Base-by-base conservation (phyloP, 78 protist species). In the slime mould (Dictyostelium discoideum) region DNA sequence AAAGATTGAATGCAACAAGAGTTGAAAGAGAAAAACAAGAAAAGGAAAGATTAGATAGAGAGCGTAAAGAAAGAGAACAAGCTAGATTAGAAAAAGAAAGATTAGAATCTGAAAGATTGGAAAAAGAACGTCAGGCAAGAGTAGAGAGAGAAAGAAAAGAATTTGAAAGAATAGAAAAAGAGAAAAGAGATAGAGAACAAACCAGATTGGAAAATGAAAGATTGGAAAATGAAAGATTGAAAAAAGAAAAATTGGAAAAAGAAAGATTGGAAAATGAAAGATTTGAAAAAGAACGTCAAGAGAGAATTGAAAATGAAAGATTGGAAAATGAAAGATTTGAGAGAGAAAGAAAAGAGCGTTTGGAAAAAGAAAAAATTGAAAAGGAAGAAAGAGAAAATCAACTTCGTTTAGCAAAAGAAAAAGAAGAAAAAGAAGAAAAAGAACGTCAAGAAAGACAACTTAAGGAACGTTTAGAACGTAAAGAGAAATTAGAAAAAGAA, bases 401-500 rank as follows among this genome's bases (percentile, higher is more conserved):
- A n/a, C 42, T 16, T 29, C 77, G 80, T 20, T 9, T 84, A 2
- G 65, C 26, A 40, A 24, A 81, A 42, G 44, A 82, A 42, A 40
- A 24, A 40, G 26, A 81, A 42, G 44, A 82, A 42, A 40, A 74
- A 2, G 42, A 39, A 5, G 74, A 82, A 40, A 69, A 76, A 79
- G 85, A 87, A 42, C 60, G 80, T 39, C 26, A 50, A 87, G 77
- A 87, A 40, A 26, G 39, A 24, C 14, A 54, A 82, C 69, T n/a
- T 4, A 20, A 79, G 44, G 54, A 54, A 82, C 86, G 54, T 20
- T 29, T 37, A 16, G 37, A 69, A 73, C 44, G 69, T 40, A 54
- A 74, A 32, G 40, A 22, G 1, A 32, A 50, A 85, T 20, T 85
- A 48, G 92, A 85, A 73, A 44, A 37, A 32, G 93, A 87, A 60